Base-by-base conservation (phyloP, 768 basidiomycete species). In the Podaxis sp. region DNA sequence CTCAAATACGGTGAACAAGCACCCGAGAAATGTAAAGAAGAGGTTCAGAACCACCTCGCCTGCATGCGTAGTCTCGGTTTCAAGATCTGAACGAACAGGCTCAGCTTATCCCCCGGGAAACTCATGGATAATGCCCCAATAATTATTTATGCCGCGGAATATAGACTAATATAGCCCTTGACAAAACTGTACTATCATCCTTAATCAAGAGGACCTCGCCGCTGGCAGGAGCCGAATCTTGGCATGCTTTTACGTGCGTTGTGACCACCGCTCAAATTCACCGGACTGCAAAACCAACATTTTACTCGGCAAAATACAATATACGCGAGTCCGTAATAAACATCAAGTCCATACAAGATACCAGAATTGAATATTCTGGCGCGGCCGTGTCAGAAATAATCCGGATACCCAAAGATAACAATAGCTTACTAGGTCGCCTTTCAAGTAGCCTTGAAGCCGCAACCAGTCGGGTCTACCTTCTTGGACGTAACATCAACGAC, bases 61-160 rank as follows among this genome's bases (percentile, higher is more conserved):
- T 99, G 97, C 79, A 99, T 99, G 97, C 83, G 88, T 44, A 77
- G 82, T 17, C 84, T 93, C 54, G 96, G 96, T 11, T 99, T 99
- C 84, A 92, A 94, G 68, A 74, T 92, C 9, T 92, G 79, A 72
- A 60, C 48, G 44, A 30, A 15, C 30, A 55, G n/a, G 44, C n/a
- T 46, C 44, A 4, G 13, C 1, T 42, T 24, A 19, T 53, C 52
- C 30, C 15, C 44, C 3, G 2, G 1, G 19, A 33, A 9, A 7
- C 40, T 17, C 22, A 38, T 26, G 54, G 38, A 22, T 26, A 40
- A 33, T 38, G 8, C 26, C 1, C 22, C 22, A 22, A 22, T 22
- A 22, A 22, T 22, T 40, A 51, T 42, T 38, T 36, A 39, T 53
- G 51, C 30, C 11, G 39, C 48, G 38, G 57, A 56, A 58, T 46